phyloP scores from a whole-genome alignment of 1,139 yeast species.

The Debaryomyces fabryi region DNA sequence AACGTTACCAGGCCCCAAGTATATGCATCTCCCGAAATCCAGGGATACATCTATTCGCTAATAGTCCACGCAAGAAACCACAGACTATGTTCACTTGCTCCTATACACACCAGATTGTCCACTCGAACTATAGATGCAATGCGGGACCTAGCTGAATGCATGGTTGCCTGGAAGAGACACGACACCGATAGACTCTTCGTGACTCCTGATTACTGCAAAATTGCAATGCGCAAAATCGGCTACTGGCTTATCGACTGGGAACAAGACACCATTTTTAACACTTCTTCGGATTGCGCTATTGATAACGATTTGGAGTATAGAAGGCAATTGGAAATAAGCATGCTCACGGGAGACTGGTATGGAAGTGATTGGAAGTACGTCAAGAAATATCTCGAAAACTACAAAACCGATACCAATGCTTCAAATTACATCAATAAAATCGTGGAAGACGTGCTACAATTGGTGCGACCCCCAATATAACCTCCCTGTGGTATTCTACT shows the following conservation, averaged over 20 bases:
- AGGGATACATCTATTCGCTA: slow-evolving; percentile 42
- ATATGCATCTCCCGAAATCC: slow-evolving; percentile 39
- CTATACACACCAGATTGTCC: slow-evolving; percentile 38
- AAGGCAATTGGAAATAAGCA: slow-evolving; percentile 31
- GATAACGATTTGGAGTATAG: slow-evolving; percentile 15
- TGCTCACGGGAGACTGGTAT: slow-evolving; percentile 52
- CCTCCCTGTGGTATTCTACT: background rate
- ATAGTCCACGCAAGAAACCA: slow-evolving; percentile 44
- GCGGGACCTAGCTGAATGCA: slow-evolving; percentile 28
- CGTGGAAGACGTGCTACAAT: slow-evolving; percentile 41
- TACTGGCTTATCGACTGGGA: slow-evolving; percentile 55
- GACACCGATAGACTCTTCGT: slow-evolving; percentile 25
- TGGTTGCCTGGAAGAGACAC: slow-evolving; percentile 32
- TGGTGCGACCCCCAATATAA: slow-evolving; percentile 45
- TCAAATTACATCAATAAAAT: slow-evolving; percentile 39
- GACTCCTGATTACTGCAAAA: slow-evolving; percentile 43
- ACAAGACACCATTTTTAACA: slow-evolving; percentile 18
- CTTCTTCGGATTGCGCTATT: slow-evolving; percentile 12
- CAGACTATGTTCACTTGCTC: slow-evolving; percentile 43
- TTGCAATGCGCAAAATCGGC: slow-evolving; percentile 46
- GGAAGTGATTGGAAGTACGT: slow-evolving; percentile 47
- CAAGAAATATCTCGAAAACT: slow-evolving; percentile 29
- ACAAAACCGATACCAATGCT: slow-evolving; percentile 26
- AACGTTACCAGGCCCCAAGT: slow-evolving; percentile 20
- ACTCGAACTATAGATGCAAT: slow-evolving; percentile 36